Base-by-base conservation (phyloP, 441 rosid genomes). In the Gossypium davidsonii region DNA sequence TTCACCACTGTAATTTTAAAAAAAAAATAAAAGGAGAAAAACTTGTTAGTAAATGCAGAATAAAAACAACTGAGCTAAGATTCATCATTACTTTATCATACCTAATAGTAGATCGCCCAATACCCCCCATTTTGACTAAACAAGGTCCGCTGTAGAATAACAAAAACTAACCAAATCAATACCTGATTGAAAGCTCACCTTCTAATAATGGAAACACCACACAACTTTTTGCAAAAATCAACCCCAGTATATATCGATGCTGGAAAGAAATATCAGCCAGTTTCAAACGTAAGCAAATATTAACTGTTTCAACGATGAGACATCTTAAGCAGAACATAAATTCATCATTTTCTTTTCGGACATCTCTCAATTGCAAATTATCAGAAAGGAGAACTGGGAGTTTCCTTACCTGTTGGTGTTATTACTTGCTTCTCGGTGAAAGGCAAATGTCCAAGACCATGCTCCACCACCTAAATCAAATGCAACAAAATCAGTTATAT, bases 371-470 rank as follows among this genome's bases (percentile, higher is more conserved):
- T 65, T 60, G 26, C 17, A 57, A 18, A 57, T 20, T 3, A 56
- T n/a, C 39, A 48, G 71, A 67, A 48, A 1, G 21, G 37, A 48
- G 56, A 48, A 14, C 42, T 23, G 57, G 21, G 9, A 48, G 14
- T 46, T 65, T 67, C 28, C 70, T 2, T 69, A 93, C 98, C 96
- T 80, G 98, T 92, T 72, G 97, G 98, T 28, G 98, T 95, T 68
- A 93, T 78, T 57, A 95, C 88, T 87, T 93, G 98, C 80, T 93
- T 95, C 84, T 93, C 97, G 21, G 96, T 91, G 79, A 95, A 95
- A 6, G 98, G 99, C 78, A 95, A 76, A 86, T 95, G 87, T 53
- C 98, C 98, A 53, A 95, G 91, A 55, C 99, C 99, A 82, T 95
- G 99, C 82, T 95, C 98, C 57, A 95, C 98, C 73, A 93, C 99